Conservation (phyloP, 371 early-diverging fungal species). For the Mortierella sp. region DNA sequence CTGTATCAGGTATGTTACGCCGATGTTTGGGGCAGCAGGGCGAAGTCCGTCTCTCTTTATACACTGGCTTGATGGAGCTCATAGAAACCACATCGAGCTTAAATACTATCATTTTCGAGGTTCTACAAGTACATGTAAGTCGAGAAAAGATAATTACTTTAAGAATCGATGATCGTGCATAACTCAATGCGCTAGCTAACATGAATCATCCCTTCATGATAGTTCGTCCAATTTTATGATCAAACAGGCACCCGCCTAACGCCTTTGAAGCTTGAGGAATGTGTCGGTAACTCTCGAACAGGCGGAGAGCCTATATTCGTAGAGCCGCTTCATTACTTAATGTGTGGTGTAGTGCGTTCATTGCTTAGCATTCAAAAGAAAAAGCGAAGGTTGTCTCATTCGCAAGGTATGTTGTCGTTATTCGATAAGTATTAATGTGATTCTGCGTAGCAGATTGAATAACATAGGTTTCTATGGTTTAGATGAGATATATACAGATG, state of each 20-base stretch:
- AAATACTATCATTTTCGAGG: slow-evolving; percentile 64
- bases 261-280: slow-evolving; percentile 62
- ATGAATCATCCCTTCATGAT: neutral
- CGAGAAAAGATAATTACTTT: neutral
- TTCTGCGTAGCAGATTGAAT: neutral
- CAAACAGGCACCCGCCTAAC: slow-evolving; percentile 33
- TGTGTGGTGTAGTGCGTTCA: slow-evolving; percentile 44
- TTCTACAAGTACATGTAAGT: slow-evolving; percentile 66
- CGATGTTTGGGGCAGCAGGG: slow-evolving; percentile 71
- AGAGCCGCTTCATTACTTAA: slow-evolving; percentile 49
- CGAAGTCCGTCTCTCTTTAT: slow-evolving; percentile 63
- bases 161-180: neutral
- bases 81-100: slow-evolving; percentile 51
- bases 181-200: slow-evolving; percentile 25
- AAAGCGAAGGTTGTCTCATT: slow-evolving; percentile 18
- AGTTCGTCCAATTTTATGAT: slow-evolving; percentile 52
- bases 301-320: slow-evolving; percentile 53
- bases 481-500: slow-evolving; percentile 35
- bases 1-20: slow-evolving; percentile 62
- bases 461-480: slow-evolving; percentile 21
- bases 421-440: neutral
- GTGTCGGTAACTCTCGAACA: slow-evolving; percentile 61
- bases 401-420: slow-evolving; percentile 17
- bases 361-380: slow-evolving; percentile 31
- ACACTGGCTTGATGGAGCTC: slow-evolving; percentile 64